Evolutionary conservation across 2,329 filamentous ascomycete species (phyloP), one percentile per base, ranked within the genome.

Genomic region (Pyrenochaeta sp.): DNA sequence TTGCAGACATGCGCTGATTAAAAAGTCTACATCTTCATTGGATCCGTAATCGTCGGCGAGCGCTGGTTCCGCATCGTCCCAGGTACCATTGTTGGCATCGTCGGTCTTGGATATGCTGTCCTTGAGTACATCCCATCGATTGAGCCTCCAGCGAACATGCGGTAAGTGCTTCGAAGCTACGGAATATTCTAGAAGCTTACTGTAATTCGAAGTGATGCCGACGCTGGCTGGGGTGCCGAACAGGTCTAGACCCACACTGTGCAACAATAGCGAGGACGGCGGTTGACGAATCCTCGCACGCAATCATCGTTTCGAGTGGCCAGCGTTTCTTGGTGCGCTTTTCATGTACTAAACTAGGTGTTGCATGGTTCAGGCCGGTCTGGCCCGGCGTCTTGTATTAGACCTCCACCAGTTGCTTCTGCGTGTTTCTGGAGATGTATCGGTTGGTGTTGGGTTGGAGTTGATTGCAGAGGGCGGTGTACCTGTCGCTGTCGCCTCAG

Each of bases 11-110:
- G 11, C 14, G n/a, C 63, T 58, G 14, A 66, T 18, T 3, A 9
- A 11, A n/a, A 48, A 96, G 92, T 99, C 80, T 99, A 99, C 82
- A 83, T 97, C 74, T 97, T 99, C 74, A 80, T 96, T 64, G 94
- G 93, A 58, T 88, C 84, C 59, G 87, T 97, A 61, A 82, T 96
- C 44, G 82, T 96, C 43, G 85, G 89, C 60, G 74, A 80, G 54
- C 67, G 78, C 52, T 77, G 84, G 65, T 78, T 88, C 61, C 86
- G 85, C 67, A 85, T 86, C 68, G 84, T 96, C 44, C 84, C 90
- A 17, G 94, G 91, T 57, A 81, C 84, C 37, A 79, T 95, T 59
- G 81, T 97, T 57, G 90, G 86, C 37, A 61, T 94, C 38, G 77
- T 90, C 53, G 94, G 94, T 60, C 67, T 96, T 49, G 87, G 71